Conservation (phyloP, 2,329 filamentous ascomycete genomes). For the Talaromyces sp. region DNA sequence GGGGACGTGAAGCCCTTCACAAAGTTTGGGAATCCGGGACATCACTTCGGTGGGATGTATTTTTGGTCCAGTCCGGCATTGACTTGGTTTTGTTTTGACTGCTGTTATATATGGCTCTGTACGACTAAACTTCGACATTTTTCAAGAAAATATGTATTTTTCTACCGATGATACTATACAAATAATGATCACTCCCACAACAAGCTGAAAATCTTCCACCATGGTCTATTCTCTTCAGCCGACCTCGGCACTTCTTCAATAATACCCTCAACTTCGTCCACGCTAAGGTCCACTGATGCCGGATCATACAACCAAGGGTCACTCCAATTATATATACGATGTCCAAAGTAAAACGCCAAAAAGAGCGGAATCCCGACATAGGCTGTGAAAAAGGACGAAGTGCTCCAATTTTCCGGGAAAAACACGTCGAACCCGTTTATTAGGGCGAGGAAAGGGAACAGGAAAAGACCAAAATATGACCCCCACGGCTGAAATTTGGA, state of each 20-base stretch:
- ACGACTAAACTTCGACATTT: too few species aligned
- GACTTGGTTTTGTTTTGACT: conserved; percentile 22
- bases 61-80: conserved; percentile 16
- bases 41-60: conserved; percentile 17
- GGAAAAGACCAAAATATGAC: neutral
- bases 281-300: neutral
- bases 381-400: neutral
- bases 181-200: neutral
- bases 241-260: conserved; percentile 1
- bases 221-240: neutral
- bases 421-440: neutral
- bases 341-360: conserved; percentile 20
- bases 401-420: neutral
- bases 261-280: neutral
- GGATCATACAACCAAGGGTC: conserved; percentile 3
- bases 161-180: neutral
- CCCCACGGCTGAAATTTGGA: conserved; percentile 3
- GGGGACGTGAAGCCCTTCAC: conserved; percentile 16
- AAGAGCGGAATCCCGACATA: conserved; percentile 47
- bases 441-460: neutral
- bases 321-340: too few species aligned
- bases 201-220: conserved; percentile 1
- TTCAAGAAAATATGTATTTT: too few species aligned
- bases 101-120: too few species aligned
- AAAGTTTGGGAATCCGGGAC: conserved; percentile 19